Percentiles rank a stretch among this genome's conserved stretches.
These are phyloP conservation scores for Polysphondylium violaceum DNA, from an alignment of 78 protist genomes.

Conservation along the genomic window DNA sequence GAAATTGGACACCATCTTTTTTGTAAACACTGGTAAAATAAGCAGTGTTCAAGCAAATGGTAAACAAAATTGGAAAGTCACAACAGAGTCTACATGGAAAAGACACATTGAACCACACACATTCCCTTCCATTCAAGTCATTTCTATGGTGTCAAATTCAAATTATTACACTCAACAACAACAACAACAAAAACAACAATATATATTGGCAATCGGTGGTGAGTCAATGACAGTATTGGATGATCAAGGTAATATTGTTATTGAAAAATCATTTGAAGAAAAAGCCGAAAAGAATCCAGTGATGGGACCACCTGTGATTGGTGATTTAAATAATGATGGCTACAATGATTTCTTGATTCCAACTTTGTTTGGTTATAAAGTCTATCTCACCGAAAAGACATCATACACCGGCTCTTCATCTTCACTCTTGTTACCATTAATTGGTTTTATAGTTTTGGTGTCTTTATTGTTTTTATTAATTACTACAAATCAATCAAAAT, in stretches of 20 bases:
- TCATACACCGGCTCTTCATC: no score
- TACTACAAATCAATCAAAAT: no score
- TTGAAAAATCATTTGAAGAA: not conserved
- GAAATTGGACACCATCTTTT: conserved; percentile 8
- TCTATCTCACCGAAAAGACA: not conserved
- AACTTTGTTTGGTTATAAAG: conserved; percentile 28
- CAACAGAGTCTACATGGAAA: conserved; percentile 42
- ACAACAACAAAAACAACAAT: not conserved
- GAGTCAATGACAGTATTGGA: not conserved
- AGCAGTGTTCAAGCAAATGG: conserved; percentile 35
- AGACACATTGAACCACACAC: conserved; percentile 2
- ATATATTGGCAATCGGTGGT: conserved; percentile 26
- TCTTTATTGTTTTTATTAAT: conserved; percentile 1
- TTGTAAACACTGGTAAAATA: conserved; percentile 44
- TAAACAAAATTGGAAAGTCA: conserved; percentile 28
- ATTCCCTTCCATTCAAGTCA: conserved; percentile 32
- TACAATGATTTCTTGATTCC: conserved; percentile 58
- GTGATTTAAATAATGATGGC: conserved; percentile 79
- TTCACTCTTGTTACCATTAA: conserved; percentile 20
- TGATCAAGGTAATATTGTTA: conserved; percentile 12
- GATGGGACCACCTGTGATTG: conserved; percentile 73
- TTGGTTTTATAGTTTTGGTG: conserved; percentile 11
- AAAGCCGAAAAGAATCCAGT: not conserved
- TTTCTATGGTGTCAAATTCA: conserved; percentile 10
- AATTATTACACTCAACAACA: no score